A percentile compares a stretch with the other conserved stretches of the same genome.
phyloP scores from a whole-genome alignment of 73 alveolate genomes.

The Blepharisma stoltei region DNA sequence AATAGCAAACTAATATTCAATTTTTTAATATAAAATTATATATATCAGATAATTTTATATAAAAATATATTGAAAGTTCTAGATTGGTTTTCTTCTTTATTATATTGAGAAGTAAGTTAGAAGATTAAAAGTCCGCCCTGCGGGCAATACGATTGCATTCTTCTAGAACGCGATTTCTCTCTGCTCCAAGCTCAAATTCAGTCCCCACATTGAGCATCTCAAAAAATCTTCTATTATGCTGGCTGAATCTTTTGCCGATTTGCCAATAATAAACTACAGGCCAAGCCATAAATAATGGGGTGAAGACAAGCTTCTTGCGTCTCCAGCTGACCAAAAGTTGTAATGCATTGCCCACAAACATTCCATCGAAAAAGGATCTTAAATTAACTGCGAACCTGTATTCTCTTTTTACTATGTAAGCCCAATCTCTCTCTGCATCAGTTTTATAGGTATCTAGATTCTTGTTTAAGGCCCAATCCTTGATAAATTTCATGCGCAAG shows the following conservation, averaged over 20 bases:
- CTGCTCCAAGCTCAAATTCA: conserved; percentile 77
- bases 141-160: conserved; percentile 71
- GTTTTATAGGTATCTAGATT: conserved; percentile 57
- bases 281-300: conserved; percentile 49
- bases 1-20: too few species aligned
- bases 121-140: conserved; percentile 69
- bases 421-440: conserved; percentile 85
- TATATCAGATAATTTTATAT: too few species aligned
- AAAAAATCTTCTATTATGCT: conserved; percentile 67
- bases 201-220: conserved; percentile 87
- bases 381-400: conserved; percentile 22
- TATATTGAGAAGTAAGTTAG: too few species aligned
- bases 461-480: conserved; percentile 43
- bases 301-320: neutral
- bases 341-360: neutral
- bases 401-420: conserved; percentile 78
- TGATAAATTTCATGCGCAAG: conserved; percentile 29
- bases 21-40: too few species aligned
- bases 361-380: neutral
- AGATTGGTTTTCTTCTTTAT: too few species aligned
- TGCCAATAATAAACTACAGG: conserved; percentile 63
- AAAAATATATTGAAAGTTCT: too few species aligned
- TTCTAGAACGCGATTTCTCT: conserved; percentile 71
- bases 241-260: conserved; percentile 49
- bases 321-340: neutral